Conservation (phyloP, 768 basidiomycete species). For the Tulasnella sp. region DNA sequence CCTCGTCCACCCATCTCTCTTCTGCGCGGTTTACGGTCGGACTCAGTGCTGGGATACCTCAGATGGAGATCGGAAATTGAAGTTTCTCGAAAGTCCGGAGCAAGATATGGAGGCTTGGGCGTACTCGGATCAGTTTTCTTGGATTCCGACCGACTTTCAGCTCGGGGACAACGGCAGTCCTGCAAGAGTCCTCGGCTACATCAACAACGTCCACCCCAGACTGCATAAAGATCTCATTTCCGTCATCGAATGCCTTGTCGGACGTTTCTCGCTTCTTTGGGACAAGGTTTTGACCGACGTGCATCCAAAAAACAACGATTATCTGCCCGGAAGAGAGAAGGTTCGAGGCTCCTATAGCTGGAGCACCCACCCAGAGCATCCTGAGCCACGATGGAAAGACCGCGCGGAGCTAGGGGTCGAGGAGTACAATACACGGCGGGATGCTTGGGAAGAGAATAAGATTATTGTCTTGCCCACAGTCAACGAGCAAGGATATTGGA, state of each 20-base stretch:
- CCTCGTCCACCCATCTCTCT: no score
- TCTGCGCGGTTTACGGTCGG: not conserved
- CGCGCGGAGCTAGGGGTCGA: not conserved
- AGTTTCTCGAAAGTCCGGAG: not conserved
- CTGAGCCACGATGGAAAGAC: not conserved
- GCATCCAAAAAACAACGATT: not conserved
- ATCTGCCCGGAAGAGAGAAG: not conserved
- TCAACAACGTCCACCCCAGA: not conserved
- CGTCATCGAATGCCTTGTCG: slow-evolving; percentile 1
- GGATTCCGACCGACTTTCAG: slow-evolving; percentile 26
- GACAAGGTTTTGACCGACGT: slow-evolving; percentile 20
- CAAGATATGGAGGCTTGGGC: not conserved
- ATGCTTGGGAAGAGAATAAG: not conserved
- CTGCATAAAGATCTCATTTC: slow-evolving; percentile 11
- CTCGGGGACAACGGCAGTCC: not conserved
- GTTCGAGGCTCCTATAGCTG: not conserved
- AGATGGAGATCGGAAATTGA: no score
- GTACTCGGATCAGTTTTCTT: not conserved
- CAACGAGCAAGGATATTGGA: not conserved
- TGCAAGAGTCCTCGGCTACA: slow-evolving; percentile 9
- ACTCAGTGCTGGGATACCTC: slow-evolving; percentile 29
- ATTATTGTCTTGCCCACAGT: not conserved
- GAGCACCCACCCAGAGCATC: not conserved
- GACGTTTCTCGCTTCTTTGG: not conserved
- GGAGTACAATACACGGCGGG: not conserved